Evolutionary conservation across 352 stramenopile species (phyloP).

Genomic region (Globisporangium paroecandrum): DNA sequence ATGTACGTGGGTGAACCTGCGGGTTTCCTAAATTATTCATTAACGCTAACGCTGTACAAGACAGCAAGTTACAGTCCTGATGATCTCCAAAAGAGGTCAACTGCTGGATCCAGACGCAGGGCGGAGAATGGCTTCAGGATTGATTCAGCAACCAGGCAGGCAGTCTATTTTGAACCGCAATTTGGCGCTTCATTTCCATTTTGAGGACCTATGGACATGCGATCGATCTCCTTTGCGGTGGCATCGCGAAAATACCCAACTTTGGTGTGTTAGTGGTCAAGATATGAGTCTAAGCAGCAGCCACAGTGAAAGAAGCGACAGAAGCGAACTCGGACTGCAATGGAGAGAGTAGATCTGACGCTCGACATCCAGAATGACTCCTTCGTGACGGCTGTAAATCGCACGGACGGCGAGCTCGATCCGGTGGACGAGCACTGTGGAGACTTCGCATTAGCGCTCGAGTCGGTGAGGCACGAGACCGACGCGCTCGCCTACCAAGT

Average conservation of each 20-base stretch:
- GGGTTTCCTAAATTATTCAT: too few species aligned
- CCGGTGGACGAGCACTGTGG: slow-evolving; percentile 8
- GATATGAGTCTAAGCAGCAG: not conserved
- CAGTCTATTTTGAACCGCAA: not conserved
- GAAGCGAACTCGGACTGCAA: not conserved
- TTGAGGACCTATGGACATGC: not conserved
- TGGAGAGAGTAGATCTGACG: not conserved
- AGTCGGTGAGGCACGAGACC: slow-evolving; percentile 14
- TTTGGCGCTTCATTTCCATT: not conserved
- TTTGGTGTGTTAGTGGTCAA: not conserved
- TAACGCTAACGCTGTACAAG: not conserved
- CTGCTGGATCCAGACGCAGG: not conserved
- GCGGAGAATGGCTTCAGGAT: not conserved
- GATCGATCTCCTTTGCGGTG: too few species aligned
- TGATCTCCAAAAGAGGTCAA: not conserved
- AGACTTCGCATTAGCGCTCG: slow-evolving; percentile 18
- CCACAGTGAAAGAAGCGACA: not conserved
- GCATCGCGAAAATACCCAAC: not conserved
- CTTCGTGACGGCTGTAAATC: too few species aligned
- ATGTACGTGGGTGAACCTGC: too few species aligned
- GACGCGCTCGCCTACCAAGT: slow-evolving; percentile 19
- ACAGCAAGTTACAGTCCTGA: not conserved
- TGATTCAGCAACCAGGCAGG: too few species aligned
- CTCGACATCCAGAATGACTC: slow-evolving; percentile 2
- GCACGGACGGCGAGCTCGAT: not conserved